Evolutionary conservation across 768 basidiomycete species (phyloP), one percentile per base, ranked within the genome.

Genomic region (Kwoniella botswanensis): DNA sequence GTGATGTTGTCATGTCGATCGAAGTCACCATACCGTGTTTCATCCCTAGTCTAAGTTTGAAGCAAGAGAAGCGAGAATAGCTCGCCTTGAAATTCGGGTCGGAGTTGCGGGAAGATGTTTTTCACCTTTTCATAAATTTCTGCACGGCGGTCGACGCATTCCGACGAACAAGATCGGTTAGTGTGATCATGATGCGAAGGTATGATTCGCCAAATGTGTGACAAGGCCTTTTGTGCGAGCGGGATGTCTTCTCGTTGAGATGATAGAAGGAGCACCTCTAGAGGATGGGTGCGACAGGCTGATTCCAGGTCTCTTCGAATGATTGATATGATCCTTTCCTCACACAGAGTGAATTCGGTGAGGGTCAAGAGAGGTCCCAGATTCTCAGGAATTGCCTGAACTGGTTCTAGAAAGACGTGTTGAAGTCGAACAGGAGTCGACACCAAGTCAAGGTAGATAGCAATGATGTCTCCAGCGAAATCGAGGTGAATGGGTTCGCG

Each of bases 401-500:
- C 6, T 3, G 4, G 24, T 3, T 41, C 15, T 9, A 60, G 18
- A 17, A 17, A 10, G 12, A 7, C 1, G 15, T 1, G 1, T 1
- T 18, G 59, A 22, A 35, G 35, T 2, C 12, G 59, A 17, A 5
- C 3, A 4, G 59, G 59, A 3, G 41, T 12, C 18, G 7, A 11
- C 5, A 61, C 26, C 18, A 61, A 1, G 22, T 61, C 43, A n/a
- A 61, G 59, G 5, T 1, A 61, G 18, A 1, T 61, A 2, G 59
- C 17, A 22, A 61, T 44, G 13, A 35, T 22, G 1, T 42, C 6
- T 9, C 42, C 18, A 1, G 1, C 0, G 4, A 6, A 61, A 43
- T 61, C 59, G 3, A 61, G 42, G 13, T 44, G n/a, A 15, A 61
- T 61, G 1, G 59, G 41, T 43, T 61, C 59, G 35, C 59, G 18